These are phyloP conservation scores for Fraxinus xanthoxyloides DNA, from an alignment of 305 asterid species.

Conservation along the genomic window DNA sequence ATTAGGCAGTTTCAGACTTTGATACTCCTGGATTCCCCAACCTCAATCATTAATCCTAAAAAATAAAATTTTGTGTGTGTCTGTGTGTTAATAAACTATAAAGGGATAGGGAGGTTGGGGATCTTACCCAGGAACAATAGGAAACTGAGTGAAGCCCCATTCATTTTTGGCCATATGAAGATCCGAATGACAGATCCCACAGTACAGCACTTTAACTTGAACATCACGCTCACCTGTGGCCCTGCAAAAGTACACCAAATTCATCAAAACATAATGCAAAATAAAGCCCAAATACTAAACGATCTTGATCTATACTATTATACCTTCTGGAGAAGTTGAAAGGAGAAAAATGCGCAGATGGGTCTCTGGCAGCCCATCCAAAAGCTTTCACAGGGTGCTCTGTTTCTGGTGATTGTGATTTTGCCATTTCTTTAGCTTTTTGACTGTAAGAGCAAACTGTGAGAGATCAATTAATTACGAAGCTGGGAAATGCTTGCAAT, in stretches of 20 bases:
- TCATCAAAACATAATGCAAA: too few relatives aligned
- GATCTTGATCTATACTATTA: too few relatives aligned
- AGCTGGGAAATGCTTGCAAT: too few relatives aligned
- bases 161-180: conserved; percentile 24
- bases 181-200: conserved; percentile 34
- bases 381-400: not conserved
- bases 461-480: too few relatives aligned
- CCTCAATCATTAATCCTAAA: not conserved
- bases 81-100: too few relatives aligned
- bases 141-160: conserved; percentile 25
- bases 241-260: too few relatives aligned
- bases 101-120: not conserved
- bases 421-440: not conserved
- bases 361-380: not conserved
- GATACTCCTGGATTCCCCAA: too few relatives aligned
- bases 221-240: conserved; percentile 34
- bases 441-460: too few relatives aligned
- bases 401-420: not conserved
- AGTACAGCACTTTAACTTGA: conserved; percentile 30
- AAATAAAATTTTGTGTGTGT: not conserved
- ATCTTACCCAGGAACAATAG: conserved; percentile 29
- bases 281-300: too few relatives aligned
- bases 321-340: not conserved
- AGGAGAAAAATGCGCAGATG: not conserved
- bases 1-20: too few relatives aligned